Evolutionary conservation across 2,329 filamentous ascomycete species (phyloP).

Genomic region (Leptoxyphium fumago): DNA sequence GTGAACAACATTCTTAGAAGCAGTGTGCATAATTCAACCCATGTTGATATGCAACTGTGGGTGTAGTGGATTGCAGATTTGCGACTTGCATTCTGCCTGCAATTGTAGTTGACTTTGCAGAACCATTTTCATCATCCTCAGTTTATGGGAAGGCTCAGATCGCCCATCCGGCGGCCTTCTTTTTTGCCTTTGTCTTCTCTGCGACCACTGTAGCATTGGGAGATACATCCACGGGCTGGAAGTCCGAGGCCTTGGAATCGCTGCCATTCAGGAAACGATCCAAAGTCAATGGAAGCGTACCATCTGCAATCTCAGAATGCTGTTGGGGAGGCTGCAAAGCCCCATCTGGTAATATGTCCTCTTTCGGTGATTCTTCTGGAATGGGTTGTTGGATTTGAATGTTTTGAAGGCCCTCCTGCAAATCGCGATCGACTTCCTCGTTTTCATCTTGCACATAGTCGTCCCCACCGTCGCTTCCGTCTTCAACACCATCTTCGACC

Average conservation of each 20-base stretch:
- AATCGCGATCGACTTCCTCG: slow-evolving; percentile 3
- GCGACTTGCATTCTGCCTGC: no score
- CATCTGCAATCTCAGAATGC: neutral
- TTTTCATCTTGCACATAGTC: slow-evolving; percentile 12
- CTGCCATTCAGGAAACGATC: slow-evolving; percentile 9
- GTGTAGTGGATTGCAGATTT: no score
- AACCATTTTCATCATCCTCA: no score
- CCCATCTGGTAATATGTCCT: slow-evolving; percentile 1
- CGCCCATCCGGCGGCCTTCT: slow-evolving; percentile 23
- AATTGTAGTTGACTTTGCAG: no score
- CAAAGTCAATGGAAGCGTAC: slow-evolving; percentile 4
- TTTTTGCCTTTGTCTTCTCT: slow-evolving; percentile 19
- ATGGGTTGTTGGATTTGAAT: neutral
- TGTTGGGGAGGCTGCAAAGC: no score
- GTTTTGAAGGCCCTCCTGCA: neutral
- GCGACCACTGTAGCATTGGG: slow-evolving; percentile 13
- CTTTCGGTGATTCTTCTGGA: neutral
- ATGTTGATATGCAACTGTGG: no score
- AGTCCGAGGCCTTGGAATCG: slow-evolving; percentile 8
- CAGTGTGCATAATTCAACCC: no score
- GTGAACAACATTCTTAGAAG: no score
- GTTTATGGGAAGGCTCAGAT: slow-evolving; percentile 11
- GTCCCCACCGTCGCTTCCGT: slow-evolving; percentile 23
- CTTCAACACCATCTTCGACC: slow-evolving; percentile 24
- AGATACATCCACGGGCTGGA: slow-evolving; percentile 17